Conservation (phyloP, 495 filamentous ascomycete genomes). For the Hyaloscypha bicolor region DNA sequence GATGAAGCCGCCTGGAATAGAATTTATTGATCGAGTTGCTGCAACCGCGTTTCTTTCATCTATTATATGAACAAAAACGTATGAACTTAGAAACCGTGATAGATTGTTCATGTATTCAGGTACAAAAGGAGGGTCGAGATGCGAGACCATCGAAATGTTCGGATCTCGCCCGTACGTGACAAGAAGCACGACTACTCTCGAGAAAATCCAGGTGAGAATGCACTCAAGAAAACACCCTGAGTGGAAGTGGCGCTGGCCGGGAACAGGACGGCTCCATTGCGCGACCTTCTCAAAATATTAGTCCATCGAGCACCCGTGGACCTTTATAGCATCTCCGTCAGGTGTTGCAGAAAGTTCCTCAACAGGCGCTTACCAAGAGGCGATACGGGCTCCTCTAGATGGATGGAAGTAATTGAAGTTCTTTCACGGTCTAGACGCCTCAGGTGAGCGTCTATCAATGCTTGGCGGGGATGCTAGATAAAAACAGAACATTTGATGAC, state of each 20-base stretch:
- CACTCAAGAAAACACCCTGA: background rate
- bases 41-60: constrained; percentile 1
- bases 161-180: background rate
- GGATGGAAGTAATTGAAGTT: background rate
- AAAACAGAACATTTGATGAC: background rate
- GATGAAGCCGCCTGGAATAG: background rate
- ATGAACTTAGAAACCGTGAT: background rate
- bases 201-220: background rate
- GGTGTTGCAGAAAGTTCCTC: background rate
- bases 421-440: background rate
- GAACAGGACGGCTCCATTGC: background rate
- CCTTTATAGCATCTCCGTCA: background rate
- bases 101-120: background rate
- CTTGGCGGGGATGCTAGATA: background rate
- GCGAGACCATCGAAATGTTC: background rate
- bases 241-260: background rate
- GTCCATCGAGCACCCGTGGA: background rate
- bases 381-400: background rate
- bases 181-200: background rate
- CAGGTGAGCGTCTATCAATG: background rate
- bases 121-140: background rate
- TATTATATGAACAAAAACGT: background rate
- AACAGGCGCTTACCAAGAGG: background rate
- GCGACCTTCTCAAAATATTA: background rate
- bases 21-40: background rate